Evolutionary conservation across 208 protist genomes (phyloP), one percentile per base, ranked within the genome.

Genomic region (Trypanosomatidae sp.): DNA sequence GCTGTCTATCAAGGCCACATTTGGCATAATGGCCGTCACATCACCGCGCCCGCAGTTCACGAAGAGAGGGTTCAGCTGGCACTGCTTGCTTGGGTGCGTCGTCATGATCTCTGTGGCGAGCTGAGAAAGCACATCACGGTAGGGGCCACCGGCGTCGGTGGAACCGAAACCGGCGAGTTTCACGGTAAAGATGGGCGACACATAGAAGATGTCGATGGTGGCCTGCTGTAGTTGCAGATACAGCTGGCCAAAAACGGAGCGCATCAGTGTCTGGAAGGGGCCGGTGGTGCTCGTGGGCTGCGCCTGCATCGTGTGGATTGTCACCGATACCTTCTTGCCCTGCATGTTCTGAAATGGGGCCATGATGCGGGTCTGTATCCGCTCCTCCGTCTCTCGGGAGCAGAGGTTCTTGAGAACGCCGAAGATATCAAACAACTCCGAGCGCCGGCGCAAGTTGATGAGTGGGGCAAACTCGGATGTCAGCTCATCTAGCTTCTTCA

Each of bases 1-100:
- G 59, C 77, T 89, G 17, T 73, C 66, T 13, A 88, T 68, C 44
- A 94, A 56, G 0, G 76, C 47, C 1, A 83, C 69, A 69, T 95
- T 95, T 0, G 93, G 91, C 90, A 95, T 94, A 6, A 97, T 86
- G 7, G 85, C 76, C 22, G 83, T 81, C 17, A 71, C 79, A 4
- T 84, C 87, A 17, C 81, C 85, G 56, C 89, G 84, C 10, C 91
- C 90, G 74, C 81, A 91, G 52, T 87, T 84, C 28, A 85, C 80
- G 46, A 98, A 98, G 28, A 98, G 82, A 41, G 95, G 93, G 74
- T 97, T 97, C 72, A 92, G 62, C 80, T 97, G 91, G 77, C 91
- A 96, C 39, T 76, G 71, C 25, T 82, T 83, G 70, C 80, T 90
- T 9, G 93, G 93, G 80, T 97, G 91, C 50, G 81, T 77, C 17